Percentiles rank a stretch among this genome's conserved stretches.
Conservation (phyloP, 208 protist genomes). For the Tritrichomonas foetus region DNA sequence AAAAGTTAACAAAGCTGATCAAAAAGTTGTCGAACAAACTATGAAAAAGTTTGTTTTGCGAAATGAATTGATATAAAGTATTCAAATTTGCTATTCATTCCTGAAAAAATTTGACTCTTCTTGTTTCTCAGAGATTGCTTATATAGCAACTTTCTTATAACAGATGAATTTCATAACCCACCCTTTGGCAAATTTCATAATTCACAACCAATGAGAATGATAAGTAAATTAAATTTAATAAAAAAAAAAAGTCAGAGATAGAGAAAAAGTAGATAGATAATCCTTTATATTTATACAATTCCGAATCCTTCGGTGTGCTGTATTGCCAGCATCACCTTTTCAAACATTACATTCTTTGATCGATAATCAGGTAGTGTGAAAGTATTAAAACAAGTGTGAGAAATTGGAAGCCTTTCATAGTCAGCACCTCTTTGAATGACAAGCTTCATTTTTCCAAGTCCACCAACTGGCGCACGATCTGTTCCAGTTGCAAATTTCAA, state of each 20-base stretch:
- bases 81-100: not conserved
- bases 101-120: not conserved
- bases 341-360: slow-evolving; percentile 60
- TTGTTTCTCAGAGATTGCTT: not conserved
- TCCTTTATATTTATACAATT: slow-evolving; percentile 49
- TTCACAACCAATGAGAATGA: too few relatives aligned
- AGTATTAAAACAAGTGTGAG: slow-evolving; percentile 77
- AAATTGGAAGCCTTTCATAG: slow-evolving; percentile 62
- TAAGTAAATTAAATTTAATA: too few relatives aligned
- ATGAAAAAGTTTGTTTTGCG: not conserved
- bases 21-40: not conserved
- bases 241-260: too few relatives aligned
- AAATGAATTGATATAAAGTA: too few relatives aligned
- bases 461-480: slow-evolving; percentile 36
- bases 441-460: not conserved
- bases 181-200: too few relatives aligned
- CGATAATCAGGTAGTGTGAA: slow-evolving; percentile 72
- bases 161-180: too few relatives aligned
- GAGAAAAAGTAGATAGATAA: too few relatives aligned
- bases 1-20: not conserved
- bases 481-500: slow-evolving; percentile 63
- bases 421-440: slow-evolving; percentile 48
- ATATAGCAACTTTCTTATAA: too few relatives aligned
- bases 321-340: slow-evolving; percentile 58
- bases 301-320: slow-evolving; percentile 55